phyloP scores from a whole-genome alignment of 139 green algal species.

The Chlorella sp. region DNA sequence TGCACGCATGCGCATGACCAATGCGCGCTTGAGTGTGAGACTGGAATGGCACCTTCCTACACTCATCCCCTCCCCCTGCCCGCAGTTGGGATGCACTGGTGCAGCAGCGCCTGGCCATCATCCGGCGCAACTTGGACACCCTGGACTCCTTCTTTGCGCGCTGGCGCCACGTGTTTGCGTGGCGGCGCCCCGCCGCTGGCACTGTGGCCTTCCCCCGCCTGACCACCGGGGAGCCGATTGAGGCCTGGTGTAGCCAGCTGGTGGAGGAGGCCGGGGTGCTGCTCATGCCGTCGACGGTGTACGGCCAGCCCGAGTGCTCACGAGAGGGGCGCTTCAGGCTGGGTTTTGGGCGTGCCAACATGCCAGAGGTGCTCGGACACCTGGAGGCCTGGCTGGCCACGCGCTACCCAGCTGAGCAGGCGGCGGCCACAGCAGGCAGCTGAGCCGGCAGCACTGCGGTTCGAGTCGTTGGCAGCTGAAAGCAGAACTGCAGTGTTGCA shows the following conservation, averaged over 20 bases:
- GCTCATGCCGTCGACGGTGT: constrained; percentile 76
- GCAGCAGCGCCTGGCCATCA: constrained; percentile 47
- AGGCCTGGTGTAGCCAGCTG: constrained; percentile 60
- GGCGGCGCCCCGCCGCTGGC: constrained; percentile 52
- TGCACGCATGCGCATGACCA: no score
- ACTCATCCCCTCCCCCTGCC: not conserved
- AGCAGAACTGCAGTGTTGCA: no score
- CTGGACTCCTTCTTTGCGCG: constrained; percentile 53
- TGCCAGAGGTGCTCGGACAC: constrained; percentile 55
- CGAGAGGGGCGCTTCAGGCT: constrained; percentile 63
- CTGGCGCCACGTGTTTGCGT: constrained; percentile 56
- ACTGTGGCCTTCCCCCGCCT: constrained; percentile 65
- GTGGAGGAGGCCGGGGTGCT: constrained; percentile 72
- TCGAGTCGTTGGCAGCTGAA: no score
- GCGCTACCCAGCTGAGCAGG: not conserved
- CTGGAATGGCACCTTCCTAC: no score
- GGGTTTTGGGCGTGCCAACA: constrained; percentile 64
- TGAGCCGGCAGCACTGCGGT: not conserved
- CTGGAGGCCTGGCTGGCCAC: constrained; percentile 43
- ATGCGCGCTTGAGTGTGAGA: no score
- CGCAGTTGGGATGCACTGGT: constrained; percentile 48
- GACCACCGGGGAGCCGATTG: constrained; percentile 42
- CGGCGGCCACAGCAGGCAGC: not conserved
- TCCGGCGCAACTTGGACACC: constrained; percentile 57
- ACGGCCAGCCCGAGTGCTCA: constrained; percentile 50